Percentiles rank a stretch among this genome's conserved stretches.
Conservation (phyloP, 768 basidiomycete genomes). For the Rossbeevera mucosa region DNA sequence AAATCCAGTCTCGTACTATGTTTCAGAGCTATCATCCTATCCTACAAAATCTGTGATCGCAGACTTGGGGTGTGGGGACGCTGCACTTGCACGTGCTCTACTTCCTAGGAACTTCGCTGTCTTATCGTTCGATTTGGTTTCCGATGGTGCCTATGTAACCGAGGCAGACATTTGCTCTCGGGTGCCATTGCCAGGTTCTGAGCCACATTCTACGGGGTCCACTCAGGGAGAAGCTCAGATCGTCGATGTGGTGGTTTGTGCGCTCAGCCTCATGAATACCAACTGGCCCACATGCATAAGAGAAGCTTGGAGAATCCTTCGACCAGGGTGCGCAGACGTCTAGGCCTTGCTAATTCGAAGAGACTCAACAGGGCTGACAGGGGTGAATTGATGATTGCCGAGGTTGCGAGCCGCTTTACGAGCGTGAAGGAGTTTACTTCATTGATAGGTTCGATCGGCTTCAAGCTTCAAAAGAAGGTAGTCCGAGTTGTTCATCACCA, state of each 20-base stretch:
- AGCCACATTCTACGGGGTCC: constrained; percentile 37
- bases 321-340: constrained; percentile 56
- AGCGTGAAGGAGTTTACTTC: constrained; percentile 62
- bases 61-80: constrained; percentile 96
- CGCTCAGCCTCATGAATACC: constrained; percentile 92
- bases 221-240: constrained; percentile 62
- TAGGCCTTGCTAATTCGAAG: background rate
- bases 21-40: constrained; percentile 57
- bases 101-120: constrained; percentile 64
- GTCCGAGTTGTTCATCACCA: constrained; percentile 23
- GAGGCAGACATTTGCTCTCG: constrained; percentile 84
- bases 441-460: constrained; percentile 65
- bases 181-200: constrained; percentile 83
- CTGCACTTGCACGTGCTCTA: constrained; percentile 73
- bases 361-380: constrained; percentile 35
- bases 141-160: constrained; percentile 68
- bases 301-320: constrained; percentile 86
- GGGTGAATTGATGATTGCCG: constrained; percentile 81
- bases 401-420: constrained; percentile 82
- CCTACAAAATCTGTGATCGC: constrained; percentile 70
- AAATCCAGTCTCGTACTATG: constrained; percentile 86
- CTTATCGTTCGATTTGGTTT: constrained; percentile 77
- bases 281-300: constrained; percentile 92
- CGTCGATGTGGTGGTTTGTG: constrained; percentile 89
- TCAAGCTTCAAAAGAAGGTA: constrained; percentile 68